Base-by-base conservation (phyloP, 2,329 filamentous ascomycete species). In the Zasmidium citrigriseum region DNA sequence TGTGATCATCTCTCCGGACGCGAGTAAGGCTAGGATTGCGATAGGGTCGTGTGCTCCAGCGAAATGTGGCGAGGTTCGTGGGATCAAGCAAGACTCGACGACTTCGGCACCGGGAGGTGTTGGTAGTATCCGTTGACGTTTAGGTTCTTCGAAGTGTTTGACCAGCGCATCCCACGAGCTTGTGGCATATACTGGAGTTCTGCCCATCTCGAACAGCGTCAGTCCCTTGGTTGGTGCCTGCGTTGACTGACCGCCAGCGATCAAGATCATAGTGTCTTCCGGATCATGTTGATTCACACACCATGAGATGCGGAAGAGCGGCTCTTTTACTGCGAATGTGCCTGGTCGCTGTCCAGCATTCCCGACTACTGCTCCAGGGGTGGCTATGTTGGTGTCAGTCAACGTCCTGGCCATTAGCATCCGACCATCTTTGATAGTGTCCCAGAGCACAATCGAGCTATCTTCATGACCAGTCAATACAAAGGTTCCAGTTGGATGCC, bases 401-500 rank as follows among this genome's bases (percentile, higher is more conserved):
- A 97, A 75, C 0, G 90, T 96, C 67, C 95, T 83, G 3, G 93
- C 93, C 80, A 91, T 86, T 5, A 99, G 78, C 38, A 96, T 79
- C 57, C 90, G 86, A 7, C 91, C 91, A 70, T 98, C 93, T 68
- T 92, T 96, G 51, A 70, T 58, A 1, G 68, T 69, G 73, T 99
- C 95, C 93, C 93, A 99, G 66, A 98, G 89, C 0, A 96, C 93
- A 48, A 99, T 78, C 67, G 91, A 96, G 29, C 89, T 89, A 72
- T 99, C 95, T 56, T 96, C 92, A 70, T 97, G 90, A 1, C 88
- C 90, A 0, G 91, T 96, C 64, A 95, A 72, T 38, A 97, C 78
- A 68, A 96, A 96, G 0, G 91, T 96, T 0, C 93, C 95, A 1
- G 91, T 96, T 0, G 95, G 95, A 76, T 99, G 95, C 93, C 93